Evolutionary conservation across 805 yeast genomes (phyloP).

Genomic region (Wilhelminamyces savonicus): DNA sequence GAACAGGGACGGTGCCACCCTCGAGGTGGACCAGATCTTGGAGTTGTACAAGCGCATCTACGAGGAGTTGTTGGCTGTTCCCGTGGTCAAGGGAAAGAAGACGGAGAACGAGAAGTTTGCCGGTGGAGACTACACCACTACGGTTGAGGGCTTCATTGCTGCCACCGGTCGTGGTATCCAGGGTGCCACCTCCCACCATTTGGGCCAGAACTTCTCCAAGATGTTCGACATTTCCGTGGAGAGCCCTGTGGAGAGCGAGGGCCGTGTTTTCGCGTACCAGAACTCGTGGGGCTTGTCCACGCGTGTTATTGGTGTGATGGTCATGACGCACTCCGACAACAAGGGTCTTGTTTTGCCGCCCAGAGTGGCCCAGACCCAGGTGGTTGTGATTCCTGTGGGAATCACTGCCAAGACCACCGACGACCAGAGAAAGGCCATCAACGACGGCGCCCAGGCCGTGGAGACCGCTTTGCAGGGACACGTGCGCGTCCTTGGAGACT

Average conservation of each 20-base stretch:
- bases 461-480: constrained; percentile 61
- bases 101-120: constrained; percentile 98
- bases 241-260: constrained; percentile 79
- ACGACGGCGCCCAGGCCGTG: constrained; percentile 61
- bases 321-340: constrained; percentile 97
- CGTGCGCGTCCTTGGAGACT: constrained; percentile 77
- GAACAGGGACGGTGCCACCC: constrained; percentile 71
- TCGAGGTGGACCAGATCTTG: constrained; percentile 81
- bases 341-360: constrained; percentile 98
- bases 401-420: constrained; percentile 78
- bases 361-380: constrained; percentile 88
- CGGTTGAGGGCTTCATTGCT: constrained; percentile 94
- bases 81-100: constrained; percentile 90
- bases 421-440: constrained; percentile 66
- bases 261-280: constrained; percentile 86
- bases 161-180: constrained; percentile 99
- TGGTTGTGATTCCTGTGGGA: constrained; percentile 92
- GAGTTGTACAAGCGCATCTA: constrained; percentile 82
- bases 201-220: constrained; percentile 97
- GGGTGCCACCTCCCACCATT: constrained; percentile 97
- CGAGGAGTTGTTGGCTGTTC: constrained; percentile 92
- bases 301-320: constrained; percentile 98
- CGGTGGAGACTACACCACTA: constrained; percentile 93
- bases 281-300: constrained; percentile 99
- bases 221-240: constrained; percentile 96